Conservation (phyloP, 805 yeast genomes). For the Monosporozyma aerobia region DNA sequence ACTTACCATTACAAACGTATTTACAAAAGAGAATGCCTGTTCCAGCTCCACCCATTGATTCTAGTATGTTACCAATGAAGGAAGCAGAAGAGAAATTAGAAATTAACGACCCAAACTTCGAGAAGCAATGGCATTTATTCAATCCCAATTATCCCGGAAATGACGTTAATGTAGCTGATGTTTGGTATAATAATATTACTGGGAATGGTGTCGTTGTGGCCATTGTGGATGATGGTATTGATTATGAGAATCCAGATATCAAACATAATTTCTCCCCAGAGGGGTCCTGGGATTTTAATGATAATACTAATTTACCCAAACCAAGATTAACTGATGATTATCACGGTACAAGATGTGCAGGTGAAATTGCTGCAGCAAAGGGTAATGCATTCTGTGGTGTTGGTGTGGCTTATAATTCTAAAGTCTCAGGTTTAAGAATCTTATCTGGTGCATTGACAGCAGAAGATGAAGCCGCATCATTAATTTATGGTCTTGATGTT, state of each 20-base stretch:
- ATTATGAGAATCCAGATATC: conserved; percentile 69
- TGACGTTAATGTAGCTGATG: conserved; percentile 78
- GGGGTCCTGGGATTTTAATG: conserved; percentile 94
- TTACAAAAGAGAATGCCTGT: conserved; percentile 57
- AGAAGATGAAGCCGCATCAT: conserved; percentile 86
- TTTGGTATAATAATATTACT: conserved; percentile 74
- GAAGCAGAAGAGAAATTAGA: conserved; percentile 43
- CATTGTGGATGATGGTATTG: conserved; percentile 90
- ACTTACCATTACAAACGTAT: conserved; percentile 40
- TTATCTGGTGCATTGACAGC: conserved; percentile 70
- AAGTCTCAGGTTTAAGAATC: conserved; percentile 85
- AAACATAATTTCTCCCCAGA: conserved; percentile 54
- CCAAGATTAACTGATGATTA: conserved; percentile 76
- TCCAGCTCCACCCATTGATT: conserved; percentile 38
- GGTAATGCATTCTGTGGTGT: conserved; percentile 83
- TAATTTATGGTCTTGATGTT: conserved; percentile 67
- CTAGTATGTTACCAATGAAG: conserved; percentile 39
- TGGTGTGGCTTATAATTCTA: conserved; percentile 86
- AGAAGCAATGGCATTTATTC: conserved; percentile 84
- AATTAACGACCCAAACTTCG: conserved; percentile 78
- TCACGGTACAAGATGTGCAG: conserved; percentile 97
- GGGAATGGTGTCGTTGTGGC: conserved; percentile 82
- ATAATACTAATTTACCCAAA: conserved; percentile 60
- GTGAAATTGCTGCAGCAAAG: conserved; percentile 86
- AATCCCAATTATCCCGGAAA: conserved; percentile 66